Evolutionary conservation across 345 rosid species (phyloP).

Genomic region (Brassica juncea): DNA sequence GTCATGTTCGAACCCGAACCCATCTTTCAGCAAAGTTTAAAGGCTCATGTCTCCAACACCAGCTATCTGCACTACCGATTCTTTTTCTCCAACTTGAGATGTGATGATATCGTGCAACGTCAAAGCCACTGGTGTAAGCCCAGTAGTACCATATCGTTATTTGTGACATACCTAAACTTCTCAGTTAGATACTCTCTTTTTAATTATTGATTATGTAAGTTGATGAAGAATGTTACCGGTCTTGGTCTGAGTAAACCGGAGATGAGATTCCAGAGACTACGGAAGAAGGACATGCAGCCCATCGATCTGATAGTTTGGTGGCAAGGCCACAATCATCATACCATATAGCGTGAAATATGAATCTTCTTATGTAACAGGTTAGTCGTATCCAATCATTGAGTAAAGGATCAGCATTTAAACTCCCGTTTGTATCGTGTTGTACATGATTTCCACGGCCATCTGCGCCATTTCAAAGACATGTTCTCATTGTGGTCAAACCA

Average conservation of each 20-base stretch:
- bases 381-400: conserved; percentile 75
- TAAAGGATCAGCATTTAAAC: conserved; percentile 59
- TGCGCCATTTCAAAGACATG: conserved; percentile 25
- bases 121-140: conserved; percentile 67
- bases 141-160: conserved; percentile 86
- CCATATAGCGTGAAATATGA: conserved; percentile 72
- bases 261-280: conserved; percentile 80
- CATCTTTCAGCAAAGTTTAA: background rate
- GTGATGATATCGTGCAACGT: conserved; percentile 65
- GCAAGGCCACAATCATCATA: conserved; percentile 74
- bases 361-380: conserved; percentile 54
- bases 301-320: conserved; percentile 67
- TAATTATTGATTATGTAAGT: background rate
- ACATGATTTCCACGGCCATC: conserved; percentile 68
- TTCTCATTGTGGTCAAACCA: background rate
- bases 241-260: conserved; percentile 74
- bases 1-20: background rate
- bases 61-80: background rate
- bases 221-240: conserved; percentile 38
- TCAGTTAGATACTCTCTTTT: background rate
- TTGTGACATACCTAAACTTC: conserved; percentile 43
- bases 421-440: conserved; percentile 46
- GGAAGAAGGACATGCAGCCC: conserved; percentile 74
- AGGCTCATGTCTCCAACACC: background rate
- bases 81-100: conserved; percentile 45